Evolutionary conservation across 2,329 filamentous ascomycete genomes (phyloP).

Genomic region (Paraphaeosphaeria minitans): DNA sequence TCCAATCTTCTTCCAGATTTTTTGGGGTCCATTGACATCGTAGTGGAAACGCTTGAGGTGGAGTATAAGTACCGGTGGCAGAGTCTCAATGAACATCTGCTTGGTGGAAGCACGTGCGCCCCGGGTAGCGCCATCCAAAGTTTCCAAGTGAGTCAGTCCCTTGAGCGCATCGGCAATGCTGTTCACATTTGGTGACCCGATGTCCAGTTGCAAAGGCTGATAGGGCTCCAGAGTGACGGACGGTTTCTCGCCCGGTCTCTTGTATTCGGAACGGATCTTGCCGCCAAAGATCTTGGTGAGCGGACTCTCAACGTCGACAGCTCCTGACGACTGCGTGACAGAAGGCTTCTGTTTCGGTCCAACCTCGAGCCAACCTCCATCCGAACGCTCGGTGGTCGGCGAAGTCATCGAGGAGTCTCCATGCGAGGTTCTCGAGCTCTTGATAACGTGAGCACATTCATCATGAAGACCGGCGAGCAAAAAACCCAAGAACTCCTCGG

Average conservation of each 20-base stretch:
- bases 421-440: constrained; percentile 50
- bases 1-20: constrained; percentile 98
- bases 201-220: constrained; percentile 92
- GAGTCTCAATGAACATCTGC: constrained; percentile 89
- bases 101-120: constrained; percentile 84
- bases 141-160: constrained; percentile 81
- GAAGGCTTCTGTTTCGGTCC: constrained; percentile 88
- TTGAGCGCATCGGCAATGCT: constrained; percentile 93
- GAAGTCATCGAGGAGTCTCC: constrained; percentile 43
- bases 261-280: constrained; percentile 85
- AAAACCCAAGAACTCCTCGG: constrained; percentile 95
- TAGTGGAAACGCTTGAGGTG: constrained; percentile 98
- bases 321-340: constrained; percentile 83
- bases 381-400: constrained; percentile 52
- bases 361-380: constrained; percentile 90
- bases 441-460: constrained; percentile 82
- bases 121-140: constrained; percentile 77
- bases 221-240: constrained; percentile 94
- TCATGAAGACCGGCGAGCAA: constrained; percentile 91
- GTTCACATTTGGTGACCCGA: constrained; percentile 81
- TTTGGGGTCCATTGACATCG: constrained; percentile 86
- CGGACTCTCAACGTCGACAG: constrained; percentile 73
- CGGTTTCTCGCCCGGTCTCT: constrained; percentile 82
- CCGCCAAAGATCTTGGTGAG: constrained; percentile 95
- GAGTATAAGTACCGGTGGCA: constrained; percentile 89